phyloP scores from a whole-genome alignment of 257 asterid genomes.

The Solanum dulcamara region DNA sequence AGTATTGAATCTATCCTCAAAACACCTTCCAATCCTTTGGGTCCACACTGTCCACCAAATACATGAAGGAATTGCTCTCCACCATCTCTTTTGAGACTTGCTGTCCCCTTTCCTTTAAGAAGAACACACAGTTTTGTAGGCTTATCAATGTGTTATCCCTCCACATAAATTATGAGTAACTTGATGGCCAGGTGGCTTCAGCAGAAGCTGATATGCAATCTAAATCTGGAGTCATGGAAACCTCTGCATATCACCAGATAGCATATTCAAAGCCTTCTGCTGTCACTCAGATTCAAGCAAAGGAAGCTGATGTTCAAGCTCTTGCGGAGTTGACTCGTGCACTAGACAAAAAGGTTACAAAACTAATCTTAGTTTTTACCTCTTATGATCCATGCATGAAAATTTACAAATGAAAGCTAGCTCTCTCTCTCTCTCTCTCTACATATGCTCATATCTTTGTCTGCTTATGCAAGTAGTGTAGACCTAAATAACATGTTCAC shows the following conservation, averaged over 20 bases:
- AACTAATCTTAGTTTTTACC: neutral
- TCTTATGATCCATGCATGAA: neutral
- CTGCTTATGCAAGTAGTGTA: neutral
- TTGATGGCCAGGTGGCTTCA: slow-evolving; percentile 34
- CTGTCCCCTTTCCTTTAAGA: neutral
- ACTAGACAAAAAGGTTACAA: slow-evolving; percentile 74
- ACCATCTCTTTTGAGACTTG: neutral
- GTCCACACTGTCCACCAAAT: neutral
- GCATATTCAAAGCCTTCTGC: slow-evolving; percentile 31
- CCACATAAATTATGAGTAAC: neutral
- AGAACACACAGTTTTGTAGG: neutral
- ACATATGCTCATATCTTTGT: neutral
- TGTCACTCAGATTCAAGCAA: slow-evolving; percentile 54
- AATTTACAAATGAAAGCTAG: neutral
- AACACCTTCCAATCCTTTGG: neutral
- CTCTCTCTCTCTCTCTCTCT: neutral
- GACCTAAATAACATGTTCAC: neutral
- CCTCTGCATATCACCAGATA: slow-evolving; percentile 22
- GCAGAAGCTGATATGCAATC: slow-evolving; percentile 30
- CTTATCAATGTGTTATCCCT: neutral
- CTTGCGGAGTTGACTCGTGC: slow-evolving; percentile 72
- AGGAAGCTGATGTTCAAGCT: slow-evolving; percentile 87
- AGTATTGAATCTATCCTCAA: neutral
- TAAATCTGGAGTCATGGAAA: slow-evolving; percentile 24
- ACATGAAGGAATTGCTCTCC: neutral